Percentiles rank a stretch among this genome's conserved stretches.
phyloP scores from a whole-genome alignment of 495 filamentous ascomycete genomes.

The Collariella sp. region DNA sequence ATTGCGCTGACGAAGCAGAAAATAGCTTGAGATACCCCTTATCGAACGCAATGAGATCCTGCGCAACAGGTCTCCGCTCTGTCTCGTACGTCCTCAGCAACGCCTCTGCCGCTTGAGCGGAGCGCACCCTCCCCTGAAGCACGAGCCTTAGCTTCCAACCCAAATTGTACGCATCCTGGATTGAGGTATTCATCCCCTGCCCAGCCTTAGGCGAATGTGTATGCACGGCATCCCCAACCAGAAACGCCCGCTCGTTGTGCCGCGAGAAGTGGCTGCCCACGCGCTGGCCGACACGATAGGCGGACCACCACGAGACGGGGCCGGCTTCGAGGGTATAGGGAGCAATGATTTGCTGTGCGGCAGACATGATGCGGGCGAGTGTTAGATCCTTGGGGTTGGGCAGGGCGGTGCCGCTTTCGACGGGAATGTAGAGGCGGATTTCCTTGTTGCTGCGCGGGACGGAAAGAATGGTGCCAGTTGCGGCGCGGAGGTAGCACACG shows the following conservation, averaged over 20 bases:
- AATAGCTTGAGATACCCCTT: conserved; percentile 46
- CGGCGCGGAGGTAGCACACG: conserved; percentile 50
- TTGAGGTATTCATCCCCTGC: conserved; percentile 67
- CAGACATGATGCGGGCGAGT: conserved; percentile 47
- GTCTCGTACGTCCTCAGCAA: conserved; percentile 62
- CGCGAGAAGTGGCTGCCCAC: conserved; percentile 56
- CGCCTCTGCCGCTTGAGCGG: conserved; percentile 34
- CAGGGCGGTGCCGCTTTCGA: conserved; percentile 35
- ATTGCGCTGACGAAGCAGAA: conserved; percentile 32
- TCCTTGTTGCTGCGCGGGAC: conserved; percentile 57
- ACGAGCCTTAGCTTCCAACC: conserved; percentile 66
- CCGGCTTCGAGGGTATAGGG: conserved; percentile 49
- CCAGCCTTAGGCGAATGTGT: conserved; percentile 64
- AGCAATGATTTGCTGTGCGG: conserved; percentile 49
- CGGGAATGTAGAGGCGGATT: conserved; percentile 60
- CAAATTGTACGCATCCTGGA: conserved; percentile 63
- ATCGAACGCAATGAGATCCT: conserved; percentile 69
- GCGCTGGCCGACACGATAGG: conserved; percentile 63
- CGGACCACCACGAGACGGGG: conserved; percentile 28
- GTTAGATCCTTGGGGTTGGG: conserved; percentile 42
- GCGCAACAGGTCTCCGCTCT: conserved; percentile 60
- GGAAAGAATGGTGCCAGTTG: conserved; percentile 56
- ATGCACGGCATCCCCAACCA: conserved; percentile 55
- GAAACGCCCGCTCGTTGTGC: conserved; percentile 50
- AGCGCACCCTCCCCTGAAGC: conserved; percentile 35